Conservation (phyloP, 495 filamentous ascomycete species). For the Hypoxylon fuscum region DNA sequence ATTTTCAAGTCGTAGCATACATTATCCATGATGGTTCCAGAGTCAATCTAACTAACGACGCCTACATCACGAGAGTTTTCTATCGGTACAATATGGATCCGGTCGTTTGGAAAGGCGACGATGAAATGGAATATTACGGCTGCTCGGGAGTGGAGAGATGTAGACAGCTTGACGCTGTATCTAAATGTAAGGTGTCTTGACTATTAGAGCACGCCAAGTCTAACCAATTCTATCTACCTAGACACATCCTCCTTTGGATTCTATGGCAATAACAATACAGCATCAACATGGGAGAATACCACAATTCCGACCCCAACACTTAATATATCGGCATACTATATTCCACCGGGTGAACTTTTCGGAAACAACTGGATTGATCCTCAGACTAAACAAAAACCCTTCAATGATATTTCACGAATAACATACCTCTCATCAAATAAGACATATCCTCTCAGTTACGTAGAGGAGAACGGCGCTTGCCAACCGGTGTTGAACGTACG, state of each 20-base stretch:
- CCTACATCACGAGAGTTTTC: constrained; percentile 9
- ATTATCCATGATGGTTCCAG: constrained; percentile 22
- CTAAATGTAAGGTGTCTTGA: constrained; percentile 14
- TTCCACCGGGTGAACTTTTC: constrained; percentile 3
- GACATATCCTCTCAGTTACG: constrained; percentile 11
- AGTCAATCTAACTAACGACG: constrained; percentile 19
- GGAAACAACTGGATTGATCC: constrained; percentile 14
- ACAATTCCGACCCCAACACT: constrained; percentile 9
- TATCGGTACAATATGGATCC: background rate
- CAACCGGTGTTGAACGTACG: constrained; percentile 20
- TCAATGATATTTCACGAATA: background rate
- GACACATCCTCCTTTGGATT: constrained; percentile 12
- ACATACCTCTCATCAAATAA: constrained; percentile 10
- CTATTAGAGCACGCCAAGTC: too few species aligned
- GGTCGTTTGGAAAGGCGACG: background rate
- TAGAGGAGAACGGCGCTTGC: constrained; percentile 7
- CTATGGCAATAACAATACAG: constrained; percentile 1
- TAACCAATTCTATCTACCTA: constrained; percentile 1
- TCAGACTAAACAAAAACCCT: background rate
- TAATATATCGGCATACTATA: constrained; percentile 27
- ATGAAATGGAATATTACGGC: background rate
- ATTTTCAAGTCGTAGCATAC: constrained; percentile 12
- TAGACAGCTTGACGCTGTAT: background rate
- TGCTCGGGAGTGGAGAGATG: background rate
- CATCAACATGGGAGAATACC: constrained; percentile 9